Conservation (phyloP, 768 basidiomycete species). For the Boletus pseudo-olivaceus region DNA sequence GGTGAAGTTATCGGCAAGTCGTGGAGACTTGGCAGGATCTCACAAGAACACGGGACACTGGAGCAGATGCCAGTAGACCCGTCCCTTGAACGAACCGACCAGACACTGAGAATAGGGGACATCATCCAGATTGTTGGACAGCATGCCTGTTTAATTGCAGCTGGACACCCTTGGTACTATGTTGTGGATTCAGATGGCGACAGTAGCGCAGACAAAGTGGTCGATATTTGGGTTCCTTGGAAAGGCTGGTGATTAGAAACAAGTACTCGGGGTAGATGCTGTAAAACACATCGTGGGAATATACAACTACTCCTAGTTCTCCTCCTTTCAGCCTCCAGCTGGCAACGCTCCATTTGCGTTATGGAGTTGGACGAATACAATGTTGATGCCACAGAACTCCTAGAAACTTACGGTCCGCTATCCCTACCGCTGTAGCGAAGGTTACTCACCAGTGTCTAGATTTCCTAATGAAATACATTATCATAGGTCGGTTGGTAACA, state of each 20-base stretch:
- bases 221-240: slow-evolving; percentile 87
- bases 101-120: slow-evolving; percentile 51
- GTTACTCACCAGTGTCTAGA: slow-evolving; percentile 49
- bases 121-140: slow-evolving; percentile 75
- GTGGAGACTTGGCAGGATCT: slow-evolving; percentile 63
- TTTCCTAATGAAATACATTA: slow-evolving; percentile 98
- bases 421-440: not conserved
- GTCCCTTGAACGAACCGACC: slow-evolving; percentile 5
- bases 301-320: not conserved
- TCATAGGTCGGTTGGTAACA: slow-evolving; percentile 64
- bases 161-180: slow-evolving; percentile 81
- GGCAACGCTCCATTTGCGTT: slow-evolving; percentile 19
- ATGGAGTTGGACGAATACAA: slow-evolving; percentile 69
- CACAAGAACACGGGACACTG: slow-evolving; percentile 79
- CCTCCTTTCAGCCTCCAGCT: not conserved
- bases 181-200: slow-evolving; percentile 64
- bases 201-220: slow-evolving; percentile 47
- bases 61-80: slow-evolving; percentile 32
- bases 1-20: slow-evolving; percentile 67
- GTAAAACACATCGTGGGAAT: slow-evolving; percentile 23
- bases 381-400: slow-evolving; percentile 83
- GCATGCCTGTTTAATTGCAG: slow-evolving; percentile 81
- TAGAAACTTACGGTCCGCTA: slow-evolving; percentile 86
- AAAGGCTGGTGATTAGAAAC: slow-evolving; percentile 67
- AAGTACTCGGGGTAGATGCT: not conserved